Percentiles rank a stretch among this genome's conserved stretches.
Conservation (phyloP, 78 protist species). For the Monosiga brevicollis region DNA sequence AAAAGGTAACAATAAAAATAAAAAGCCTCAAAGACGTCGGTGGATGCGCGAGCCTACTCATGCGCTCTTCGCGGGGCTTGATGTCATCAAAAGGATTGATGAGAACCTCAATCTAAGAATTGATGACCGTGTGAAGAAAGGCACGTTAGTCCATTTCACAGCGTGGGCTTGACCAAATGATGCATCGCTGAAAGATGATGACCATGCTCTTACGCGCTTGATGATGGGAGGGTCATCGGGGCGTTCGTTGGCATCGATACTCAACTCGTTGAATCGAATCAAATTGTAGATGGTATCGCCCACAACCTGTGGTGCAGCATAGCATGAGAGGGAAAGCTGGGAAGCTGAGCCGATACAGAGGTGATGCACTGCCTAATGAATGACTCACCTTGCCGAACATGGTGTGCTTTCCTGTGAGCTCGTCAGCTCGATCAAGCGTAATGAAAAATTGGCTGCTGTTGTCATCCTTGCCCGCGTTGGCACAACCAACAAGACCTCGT, state of each 20-base stretch:
- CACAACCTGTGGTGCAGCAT: neutral
- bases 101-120: conserved; percentile 44
- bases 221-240: conserved; percentile 71
- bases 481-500: conserved; percentile 61
- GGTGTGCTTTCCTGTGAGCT: conserved; percentile 75
- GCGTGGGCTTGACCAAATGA: too few relatives aligned
- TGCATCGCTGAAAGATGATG: neutral
- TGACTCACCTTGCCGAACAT: conserved; percentile 68
- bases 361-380: neutral
- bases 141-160: neutral
- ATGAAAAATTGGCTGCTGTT: conserved; percentile 87
- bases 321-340: neutral
- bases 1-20: too few relatives aligned
- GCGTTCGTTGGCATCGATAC: conserved; percentile 60
- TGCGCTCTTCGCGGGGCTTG: conserved; percentile 35
- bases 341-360: neutral
- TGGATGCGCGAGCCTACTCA: neutral
- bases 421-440: conserved; percentile 65
- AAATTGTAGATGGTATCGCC: conserved; percentile 77
- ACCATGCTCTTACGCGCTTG: neutral
- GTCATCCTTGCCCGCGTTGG: conserved; percentile 28
- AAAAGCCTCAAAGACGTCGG: too few relatives aligned
- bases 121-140: too few relatives aligned
- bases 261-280: conserved; percentile 44
- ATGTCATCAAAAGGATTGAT: conserved; percentile 83